Conservation (phyloP, 306 rosid species). For the Inga laurina region DNA sequence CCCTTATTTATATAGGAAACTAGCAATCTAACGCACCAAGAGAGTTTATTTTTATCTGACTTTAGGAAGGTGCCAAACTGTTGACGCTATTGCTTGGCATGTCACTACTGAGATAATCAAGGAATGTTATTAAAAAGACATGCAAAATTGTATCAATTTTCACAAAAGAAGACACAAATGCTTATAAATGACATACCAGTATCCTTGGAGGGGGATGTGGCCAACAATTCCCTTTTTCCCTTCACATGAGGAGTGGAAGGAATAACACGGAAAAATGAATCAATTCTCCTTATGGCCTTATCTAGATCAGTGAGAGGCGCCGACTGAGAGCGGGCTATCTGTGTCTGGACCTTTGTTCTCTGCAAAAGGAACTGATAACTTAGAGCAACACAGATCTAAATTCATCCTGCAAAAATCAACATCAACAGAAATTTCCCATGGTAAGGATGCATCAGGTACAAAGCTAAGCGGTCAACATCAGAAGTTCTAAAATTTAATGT, state of each 20-base stretch:
- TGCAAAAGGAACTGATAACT: conserved; percentile 43
- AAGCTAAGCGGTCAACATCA: background rate
- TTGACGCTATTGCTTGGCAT: background rate
- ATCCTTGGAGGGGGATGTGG: conserved; percentile 50
- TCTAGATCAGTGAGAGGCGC: conserved; percentile 68
- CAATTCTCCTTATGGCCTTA: conserved; percentile 63
- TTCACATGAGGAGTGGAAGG: conserved; percentile 80
- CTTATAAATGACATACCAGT: conserved; percentile 50
- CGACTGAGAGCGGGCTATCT: conserved; percentile 84
- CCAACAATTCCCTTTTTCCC: conserved; percentile 44
- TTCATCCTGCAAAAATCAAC: conserved; percentile 14
- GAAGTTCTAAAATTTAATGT: background rate
- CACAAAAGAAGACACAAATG: background rate
- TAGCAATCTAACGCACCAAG: background rate
- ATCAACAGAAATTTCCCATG: conserved; percentile 12
- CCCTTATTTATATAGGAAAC: background rate
- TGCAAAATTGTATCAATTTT: background rate
- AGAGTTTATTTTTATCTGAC: background rate
- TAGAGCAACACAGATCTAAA: conserved; percentile 14
- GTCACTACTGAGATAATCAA: background rate
- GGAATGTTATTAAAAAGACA: conserved; percentile 4
- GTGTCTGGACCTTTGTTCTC: conserved; percentile 52
- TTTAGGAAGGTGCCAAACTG: background rate
- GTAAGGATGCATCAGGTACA: conserved; percentile 14
- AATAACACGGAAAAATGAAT: conserved; percentile 78